phyloP scores from a whole-genome alignment of 331 rosid genomes.

The Acacia concinna region DNA sequence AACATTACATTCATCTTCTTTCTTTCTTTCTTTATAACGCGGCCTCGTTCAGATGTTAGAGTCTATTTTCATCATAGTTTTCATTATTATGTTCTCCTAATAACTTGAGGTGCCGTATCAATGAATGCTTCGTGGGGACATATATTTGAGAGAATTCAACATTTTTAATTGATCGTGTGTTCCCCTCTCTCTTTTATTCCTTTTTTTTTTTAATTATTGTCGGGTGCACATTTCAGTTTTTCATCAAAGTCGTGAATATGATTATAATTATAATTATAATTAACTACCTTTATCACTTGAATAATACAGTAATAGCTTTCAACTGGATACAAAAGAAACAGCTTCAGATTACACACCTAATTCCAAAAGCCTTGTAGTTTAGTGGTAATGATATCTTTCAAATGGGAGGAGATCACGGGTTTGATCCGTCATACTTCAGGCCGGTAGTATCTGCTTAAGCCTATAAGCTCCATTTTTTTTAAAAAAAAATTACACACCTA shows the following conservation, averaged over 20 bases:
- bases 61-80: neutral
- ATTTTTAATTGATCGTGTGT: neutral
- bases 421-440: no score
- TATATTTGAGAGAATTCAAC: neutral
- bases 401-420: no score
- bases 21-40: neutral
- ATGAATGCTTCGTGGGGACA: neutral
- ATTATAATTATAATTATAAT: neutral
- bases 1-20: neutral
- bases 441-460: no score
- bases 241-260: neutral
- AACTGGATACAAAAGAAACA: neutral
- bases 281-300: neutral
- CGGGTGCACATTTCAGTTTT: neutral
- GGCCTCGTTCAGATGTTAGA: neutral
- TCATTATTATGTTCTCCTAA: slow-evolving; percentile 10
- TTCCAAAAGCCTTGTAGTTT: no score
- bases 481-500: neutral
- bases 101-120: neutral
- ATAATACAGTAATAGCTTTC: neutral
- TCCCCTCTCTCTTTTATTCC: neutral
- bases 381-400: no score
- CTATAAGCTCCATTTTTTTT: no score
- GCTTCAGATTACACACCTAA: neutral
- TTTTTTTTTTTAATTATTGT: neutral